phyloP scores from a whole-genome alignment of 75 land plant species.

The Cupressus sempervirens region DNA sequence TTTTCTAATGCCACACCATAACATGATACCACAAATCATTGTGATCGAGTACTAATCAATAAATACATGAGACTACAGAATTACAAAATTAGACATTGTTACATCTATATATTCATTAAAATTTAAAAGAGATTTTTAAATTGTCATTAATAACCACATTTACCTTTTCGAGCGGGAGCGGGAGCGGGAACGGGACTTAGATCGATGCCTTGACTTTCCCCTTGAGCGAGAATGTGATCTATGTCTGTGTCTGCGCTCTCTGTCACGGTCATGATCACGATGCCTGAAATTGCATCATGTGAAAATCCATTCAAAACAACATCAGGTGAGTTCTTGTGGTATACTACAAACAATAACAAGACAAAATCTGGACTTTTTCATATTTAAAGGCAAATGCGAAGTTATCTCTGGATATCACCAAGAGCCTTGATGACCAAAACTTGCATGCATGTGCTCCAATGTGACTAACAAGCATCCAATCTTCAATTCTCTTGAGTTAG shows the following conservation, averaged over 20 bases:
- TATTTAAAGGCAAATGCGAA: neutral
- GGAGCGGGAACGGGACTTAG: constrained; percentile 69
- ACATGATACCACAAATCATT: neutral
- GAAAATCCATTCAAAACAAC: neutral
- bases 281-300: constrained; percentile 27
- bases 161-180: constrained; percentile 34
- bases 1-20: neutral
- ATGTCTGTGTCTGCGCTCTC: constrained; percentile 74
- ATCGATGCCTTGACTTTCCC: constrained; percentile 63
- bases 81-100: neutral
- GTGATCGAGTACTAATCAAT: neutral
- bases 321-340: neutral
- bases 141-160: neutral
- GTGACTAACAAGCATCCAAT: neutral
- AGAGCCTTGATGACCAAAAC: neutral
- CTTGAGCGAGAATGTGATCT: constrained; percentile 71
- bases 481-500: neutral
- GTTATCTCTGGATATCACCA: neutral
- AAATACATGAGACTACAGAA: neutral
- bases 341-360: neutral
- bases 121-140: neutral
- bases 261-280: constrained; percentile 74
- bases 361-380: neutral
- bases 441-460: neutral
- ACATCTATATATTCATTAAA: neutral